Percentiles rank a stretch among this genome's conserved stretches.
phyloP scores from a whole-genome alignment of 2,329 filamentous ascomycete species.

The Trichocomaceae sp. region DNA sequence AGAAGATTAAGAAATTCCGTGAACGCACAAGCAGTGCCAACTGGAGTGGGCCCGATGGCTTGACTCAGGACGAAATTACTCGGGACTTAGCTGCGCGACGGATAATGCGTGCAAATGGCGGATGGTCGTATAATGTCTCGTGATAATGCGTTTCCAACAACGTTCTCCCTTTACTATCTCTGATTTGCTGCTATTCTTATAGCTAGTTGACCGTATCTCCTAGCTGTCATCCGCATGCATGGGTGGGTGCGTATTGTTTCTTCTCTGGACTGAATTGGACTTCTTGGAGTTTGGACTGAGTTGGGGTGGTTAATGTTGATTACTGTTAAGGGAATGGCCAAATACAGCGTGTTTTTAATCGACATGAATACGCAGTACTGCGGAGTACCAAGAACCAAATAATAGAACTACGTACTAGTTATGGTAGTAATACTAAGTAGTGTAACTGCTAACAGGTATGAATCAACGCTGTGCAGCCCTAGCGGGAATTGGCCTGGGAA shows the following conservation, averaged over 20 bases:
- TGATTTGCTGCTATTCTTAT: slow-evolving; percentile 2
- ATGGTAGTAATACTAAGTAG: too few relatives aligned
- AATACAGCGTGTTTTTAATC: not conserved
- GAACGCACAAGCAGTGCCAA: slow-evolving; percentile 89
- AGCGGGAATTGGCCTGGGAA: slow-evolving; percentile 5
- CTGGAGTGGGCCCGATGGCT: slow-evolving; percentile 73
- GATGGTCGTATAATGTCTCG: slow-evolving; percentile 65
- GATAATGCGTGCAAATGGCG: slow-evolving; percentile 71
- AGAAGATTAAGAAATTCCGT: slow-evolving; percentile 82
- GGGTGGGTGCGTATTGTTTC: not conserved
- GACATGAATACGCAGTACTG: not conserved
- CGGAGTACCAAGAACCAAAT: not conserved
- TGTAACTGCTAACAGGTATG: too few relatives aligned
- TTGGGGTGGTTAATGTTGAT: not conserved
- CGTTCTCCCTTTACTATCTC: not conserved
- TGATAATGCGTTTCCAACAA: not conserved
- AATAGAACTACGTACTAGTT: not conserved
- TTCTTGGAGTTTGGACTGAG: slow-evolving; percentile 1
- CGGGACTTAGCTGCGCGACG: slow-evolving; percentile 74
- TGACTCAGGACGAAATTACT: slow-evolving; percentile 82
- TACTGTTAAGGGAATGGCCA: not conserved
- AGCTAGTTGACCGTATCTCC: not conserved
- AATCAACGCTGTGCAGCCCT: not conserved
- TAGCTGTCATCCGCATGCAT: slow-evolving; percentile 6
- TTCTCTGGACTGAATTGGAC: not conserved